Percentiles rank a stretch among this genome's conserved stretches.
phyloP scores from a whole-genome alignment of 495 filamentous ascomycete genomes.

The Jackrogersella minutella region DNA sequence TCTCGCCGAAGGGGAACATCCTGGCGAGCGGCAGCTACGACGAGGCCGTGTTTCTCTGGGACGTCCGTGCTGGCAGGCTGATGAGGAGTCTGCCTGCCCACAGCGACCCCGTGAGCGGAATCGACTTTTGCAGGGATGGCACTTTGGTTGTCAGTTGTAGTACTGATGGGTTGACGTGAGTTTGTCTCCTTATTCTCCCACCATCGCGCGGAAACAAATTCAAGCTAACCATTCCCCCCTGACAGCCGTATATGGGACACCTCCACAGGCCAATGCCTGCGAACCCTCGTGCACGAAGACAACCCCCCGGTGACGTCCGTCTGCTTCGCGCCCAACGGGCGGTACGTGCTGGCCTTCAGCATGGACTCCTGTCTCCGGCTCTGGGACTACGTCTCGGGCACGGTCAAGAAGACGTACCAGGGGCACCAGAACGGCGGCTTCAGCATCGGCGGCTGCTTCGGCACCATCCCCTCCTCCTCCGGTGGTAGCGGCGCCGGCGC shows the following conservation, averaged over 20 bases:
- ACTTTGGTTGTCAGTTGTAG: constrained; percentile 90
- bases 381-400: constrained; percentile 91
- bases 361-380: constrained; percentile 88
- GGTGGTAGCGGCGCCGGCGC: constrained; percentile 47
- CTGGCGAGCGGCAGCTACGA: constrained; percentile 94
- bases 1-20: constrained; percentile 96
- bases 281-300: constrained; percentile 95
- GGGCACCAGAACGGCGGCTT: constrained; percentile 87
- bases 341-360: constrained; percentile 88
- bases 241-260: constrained; percentile 91
- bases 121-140: constrained; percentile 91
- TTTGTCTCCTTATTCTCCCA: constrained; percentile 5
- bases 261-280: constrained; percentile 90
- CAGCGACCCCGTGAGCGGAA: constrained; percentile 90
- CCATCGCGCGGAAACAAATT: neutral
- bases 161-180: constrained; percentile 84
- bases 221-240: neutral
- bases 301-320: constrained; percentile 91
- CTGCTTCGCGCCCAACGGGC: constrained; percentile 91
- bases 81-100: constrained; percentile 95
- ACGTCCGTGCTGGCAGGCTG: constrained; percentile 80
- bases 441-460: constrained; percentile 84
- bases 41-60: constrained; percentile 96
- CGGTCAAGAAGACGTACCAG: constrained; percentile 94
- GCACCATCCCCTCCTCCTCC: constrained; percentile 54